Percentiles rank a stretch among this genome's conserved stretches.
Evolutionary conservation across 495 filamentous ascomycete species (phyloP).

Genomic region (Xeromyces bisporus): DNA sequence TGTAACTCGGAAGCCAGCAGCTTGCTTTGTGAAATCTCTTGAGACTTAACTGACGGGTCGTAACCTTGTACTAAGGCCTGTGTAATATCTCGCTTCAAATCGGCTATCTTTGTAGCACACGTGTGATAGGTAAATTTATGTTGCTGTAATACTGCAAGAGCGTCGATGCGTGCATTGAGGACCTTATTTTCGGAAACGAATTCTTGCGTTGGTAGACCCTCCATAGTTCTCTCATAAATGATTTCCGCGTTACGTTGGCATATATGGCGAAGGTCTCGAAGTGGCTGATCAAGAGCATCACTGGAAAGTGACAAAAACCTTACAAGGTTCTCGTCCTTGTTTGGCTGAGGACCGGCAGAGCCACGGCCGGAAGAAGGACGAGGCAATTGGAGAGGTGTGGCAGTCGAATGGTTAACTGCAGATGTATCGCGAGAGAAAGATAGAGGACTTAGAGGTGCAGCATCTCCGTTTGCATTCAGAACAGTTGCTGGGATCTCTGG

Average conservation of each 20-base stretch:
- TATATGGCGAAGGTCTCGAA: conserved; percentile 12
- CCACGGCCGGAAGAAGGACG: conserved; percentile 7
- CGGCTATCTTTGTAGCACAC: conserved; percentile 13
- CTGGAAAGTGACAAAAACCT: conserved; percentile 15
- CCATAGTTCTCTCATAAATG: conserved; percentile 25
- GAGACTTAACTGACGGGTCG: conserved; percentile 16
- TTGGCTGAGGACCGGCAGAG: conserved; percentile 8
- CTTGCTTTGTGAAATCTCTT: conserved; percentile 21
- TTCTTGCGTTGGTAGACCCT: conserved; percentile 20
- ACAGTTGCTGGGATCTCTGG: neutral
- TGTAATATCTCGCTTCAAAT: conserved; percentile 19
- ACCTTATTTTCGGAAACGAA: conserved; percentile 22
- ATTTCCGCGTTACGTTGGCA: conserved; percentile 21
- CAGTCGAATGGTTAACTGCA: neutral
- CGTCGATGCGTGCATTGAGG: conserved; percentile 17
- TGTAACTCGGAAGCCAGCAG: conserved; percentile 19
- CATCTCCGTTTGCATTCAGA: neutral
- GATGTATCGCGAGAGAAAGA: neutral
- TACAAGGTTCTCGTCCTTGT: conserved; percentile 12
- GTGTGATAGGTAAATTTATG: conserved; percentile 11
- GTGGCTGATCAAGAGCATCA: conserved; percentile 8
- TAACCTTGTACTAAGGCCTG: conserved; percentile 18
- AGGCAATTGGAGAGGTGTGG: conserved; percentile 1
- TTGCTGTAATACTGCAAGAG: conserved; percentile 17
- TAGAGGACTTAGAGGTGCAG: neutral